These are phyloP conservation scores for Aspergillus neotritici DNA, from an alignment of 2,329 filamentous ascomycete species.

Conservation along the genomic window DNA sequence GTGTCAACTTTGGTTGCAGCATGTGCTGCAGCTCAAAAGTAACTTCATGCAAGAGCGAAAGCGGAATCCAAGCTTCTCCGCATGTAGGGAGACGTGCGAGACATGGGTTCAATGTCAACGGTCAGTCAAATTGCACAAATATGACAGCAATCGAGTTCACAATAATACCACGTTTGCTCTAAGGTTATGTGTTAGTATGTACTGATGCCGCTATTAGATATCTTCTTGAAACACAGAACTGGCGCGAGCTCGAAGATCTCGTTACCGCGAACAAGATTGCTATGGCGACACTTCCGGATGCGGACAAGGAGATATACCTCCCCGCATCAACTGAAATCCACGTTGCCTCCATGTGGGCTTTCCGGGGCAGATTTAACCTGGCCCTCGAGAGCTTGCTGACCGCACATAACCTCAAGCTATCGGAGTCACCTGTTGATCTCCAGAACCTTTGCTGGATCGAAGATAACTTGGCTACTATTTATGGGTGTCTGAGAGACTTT, in stretches of 20 bases:
- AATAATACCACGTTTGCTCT: background rate
- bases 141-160: background rate
- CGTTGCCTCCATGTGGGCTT: background rate
- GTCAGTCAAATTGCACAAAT: background rate
- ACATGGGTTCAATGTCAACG: conserved; percentile 3
- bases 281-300: background rate
- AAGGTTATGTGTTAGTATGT: background rate
- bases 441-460: background rate
- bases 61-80: conserved; percentile 1
- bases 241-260: conserved; percentile 1
- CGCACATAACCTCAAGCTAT: background rate
- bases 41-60: conserved; percentile 1
- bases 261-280: background rate
- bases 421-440: background rate
- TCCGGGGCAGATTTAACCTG: background rate
- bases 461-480: background rate
- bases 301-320: background rate
- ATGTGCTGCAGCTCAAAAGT: conserved; percentile 1
- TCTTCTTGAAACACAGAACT: conserved; percentile 4
- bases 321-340: background rate
- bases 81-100: conserved; percentile 3
- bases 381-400: background rate
- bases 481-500: background rate
- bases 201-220: background rate
- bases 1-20: conserved; percentile 4